Base-by-base conservation (phyloP, 176 grass and related monocot species). In the Ananas comosus region DNA sequence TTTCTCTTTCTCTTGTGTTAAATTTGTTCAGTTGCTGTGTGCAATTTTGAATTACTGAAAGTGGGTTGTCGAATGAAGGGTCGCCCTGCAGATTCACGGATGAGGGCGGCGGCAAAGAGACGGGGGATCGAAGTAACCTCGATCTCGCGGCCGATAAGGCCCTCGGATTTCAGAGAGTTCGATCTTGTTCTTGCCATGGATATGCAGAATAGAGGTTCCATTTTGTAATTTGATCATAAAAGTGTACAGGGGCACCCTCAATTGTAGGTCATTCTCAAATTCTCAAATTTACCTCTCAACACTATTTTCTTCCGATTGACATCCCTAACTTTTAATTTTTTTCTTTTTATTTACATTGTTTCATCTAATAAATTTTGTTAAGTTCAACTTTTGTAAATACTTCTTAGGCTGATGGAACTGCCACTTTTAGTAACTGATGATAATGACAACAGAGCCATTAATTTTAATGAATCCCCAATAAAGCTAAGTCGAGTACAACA, bases 151-250 rank as follows among this genome's bases (percentile, higher is more conserved):
- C 89, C 93, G 16, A 81, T 90, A 2, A 83, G 49, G 8, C 93
- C 93, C 25, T 90, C 93, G 5, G 93, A 97, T 80, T 97, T 97
- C 65, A 79, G 59, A 69, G 86, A 90, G 23, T 97, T 92, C 3
- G 86, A 97, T 80, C 86, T 97, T 73, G 92, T 97, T 66, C 84
- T 97, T 70, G 89, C 89, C 28, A 97, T 97, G 93, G 93, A 97
- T 69, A 89, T 85, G 82, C 89, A 97, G 79, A 97, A 97, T 51
- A 87, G 76, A 83, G 86, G 93, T 97, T 3, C 69, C 16, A 16
- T 19, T 69, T 54, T n/a, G 10, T 28, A 12, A 57, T 64, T 51
- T 13, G 12, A 18, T 29, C 11, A 51, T 16, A 25, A 47, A 33
- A 33, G 0, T 33, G 29, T 33, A 33, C 29, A 33, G 29, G 29